Evolutionary conservation across 257 asterid genomes (phyloP), one percentile per base, ranked within the genome.

Genomic region (Solanum paucissectum): DNA sequence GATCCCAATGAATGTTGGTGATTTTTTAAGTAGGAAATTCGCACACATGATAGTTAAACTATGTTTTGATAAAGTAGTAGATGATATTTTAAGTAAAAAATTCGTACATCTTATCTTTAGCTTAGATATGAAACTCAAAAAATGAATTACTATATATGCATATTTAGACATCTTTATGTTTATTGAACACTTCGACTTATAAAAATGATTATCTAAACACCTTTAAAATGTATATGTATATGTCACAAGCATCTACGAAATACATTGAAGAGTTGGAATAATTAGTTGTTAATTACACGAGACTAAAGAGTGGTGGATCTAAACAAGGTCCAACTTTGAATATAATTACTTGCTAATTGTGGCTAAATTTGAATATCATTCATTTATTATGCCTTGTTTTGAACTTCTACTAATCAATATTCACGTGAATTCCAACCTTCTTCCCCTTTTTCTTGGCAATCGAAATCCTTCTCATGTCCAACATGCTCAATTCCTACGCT

Each of bases 151-250:
- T n/a, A n/a, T 58, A 58, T 3, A 9, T 58, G 52, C 13, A 62
- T 23, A 23, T 23, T 4, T 9, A 62, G 6, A 62, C 14, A 9
- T 4, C 7, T 23, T 5, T 0, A 23, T 62, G 29, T 23, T n/a
- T 9, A 2, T 62, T 23, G 14, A 23, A 62, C 7, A 23, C 3
- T 9, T 12, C 0, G 1, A 10, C 71, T 10, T 62, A n/a, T 1
- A 11, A n/a, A 23, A 62, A n/a, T 62, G 0, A n/a, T 62, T 9
- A 60, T 23, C 6, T 3, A 4, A 25, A 60, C 71, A 10, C 2
- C 1, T 62, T 21, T 5, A 21, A 58, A 58, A 21, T 62, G 0
- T 62, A n/a, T 4, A 21, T 62, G 0, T 62, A n/a, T 4, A 9
- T 60, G 13, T 12, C 12, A 0, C 29, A 8, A 60, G 12, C 5